Evolutionary conservation across 1,284 basidiomycete genomes (phyloP), one percentile per base, ranked within the genome.

Genomic region (Puccinia triticina): DNA sequence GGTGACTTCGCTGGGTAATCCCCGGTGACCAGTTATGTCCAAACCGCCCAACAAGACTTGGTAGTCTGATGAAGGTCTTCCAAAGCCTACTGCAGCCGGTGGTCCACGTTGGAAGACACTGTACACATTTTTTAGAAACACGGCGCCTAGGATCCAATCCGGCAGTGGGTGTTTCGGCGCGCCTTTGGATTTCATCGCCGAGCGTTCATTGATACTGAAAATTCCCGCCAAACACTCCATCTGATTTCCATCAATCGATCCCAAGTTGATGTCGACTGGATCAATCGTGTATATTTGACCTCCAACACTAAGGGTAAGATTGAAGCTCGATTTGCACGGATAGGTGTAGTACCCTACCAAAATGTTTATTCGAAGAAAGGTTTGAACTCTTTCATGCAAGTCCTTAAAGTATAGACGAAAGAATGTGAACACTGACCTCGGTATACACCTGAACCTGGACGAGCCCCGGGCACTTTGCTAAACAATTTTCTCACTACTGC

Each of bases 71-170:
- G 73, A 75, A 46, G 74, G 74, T 48, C 34, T 59, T 76, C 55
- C 74, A 32, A 76, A 76, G 32, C 74, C 74, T 10, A 76, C 74
- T 61, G 53, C 50, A 37, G 74, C 74, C 53, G 74, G 74, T 8
- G 74, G 74, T 26, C 74, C 74, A 43, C 74, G 53, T 40, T 46
- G 74, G 16, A 76, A 76, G 0, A 76, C 74, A 61, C 55, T 76
- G 29, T 76, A 61, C 32, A 76, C 74, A 34, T 76, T 76, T 37
- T 86, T 86, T 57, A 87, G 84, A 84, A 87, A 87, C 74, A 85
- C 84, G 74, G 87, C 86, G 46, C 86, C 86, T 18, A 87, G 84
- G 48, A 87, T 86, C 84, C 85, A 87, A 79, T 83, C 61, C 0
- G 83, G 83, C 69, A 84, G 37, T 21, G 32, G 55, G 29, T 61